Conservation (phyloP, 1,284 basidiomycete species). For the Ustilago nuda region DNA sequence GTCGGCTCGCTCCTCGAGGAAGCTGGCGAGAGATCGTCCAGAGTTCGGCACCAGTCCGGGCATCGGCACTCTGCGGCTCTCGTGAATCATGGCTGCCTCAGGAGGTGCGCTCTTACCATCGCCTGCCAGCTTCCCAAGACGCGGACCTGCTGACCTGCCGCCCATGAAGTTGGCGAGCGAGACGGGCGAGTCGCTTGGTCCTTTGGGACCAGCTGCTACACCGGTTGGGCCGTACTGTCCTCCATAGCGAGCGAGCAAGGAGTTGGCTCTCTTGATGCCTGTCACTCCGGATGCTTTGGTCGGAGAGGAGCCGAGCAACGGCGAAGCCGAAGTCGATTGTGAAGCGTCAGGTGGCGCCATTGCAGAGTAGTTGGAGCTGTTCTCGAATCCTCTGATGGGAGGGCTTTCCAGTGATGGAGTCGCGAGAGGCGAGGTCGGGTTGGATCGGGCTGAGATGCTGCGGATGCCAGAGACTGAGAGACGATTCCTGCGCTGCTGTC, state of each 20-base stretch:
- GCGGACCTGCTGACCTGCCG: slow-evolving; percentile 63
- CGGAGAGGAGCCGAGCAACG: slow-evolving; percentile 43
- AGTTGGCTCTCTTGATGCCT: slow-evolving; percentile 46
- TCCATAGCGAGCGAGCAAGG: slow-evolving; percentile 63
- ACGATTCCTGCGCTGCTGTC: slow-evolving; percentile 42
- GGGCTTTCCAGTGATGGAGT: slow-evolving; percentile 29
- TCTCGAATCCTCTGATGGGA: slow-evolving; percentile 8
- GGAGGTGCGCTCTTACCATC: slow-evolving; percentile 63
- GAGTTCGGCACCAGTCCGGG: slow-evolving; percentile 51
- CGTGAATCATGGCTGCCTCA: slow-evolving; percentile 59
- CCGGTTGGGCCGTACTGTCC: slow-evolving; percentile 67
- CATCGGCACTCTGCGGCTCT: slow-evolving; percentile 43
- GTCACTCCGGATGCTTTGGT: slow-evolving; percentile 41
- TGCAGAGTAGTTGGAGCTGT: background rate
- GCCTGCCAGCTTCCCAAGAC: slow-evolving; percentile 63
- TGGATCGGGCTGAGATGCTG: slow-evolving; percentile 37
- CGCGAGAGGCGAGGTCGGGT: slow-evolving; percentile 36
- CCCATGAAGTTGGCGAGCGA: slow-evolving; percentile 68
- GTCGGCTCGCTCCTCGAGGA: slow-evolving; percentile 59
- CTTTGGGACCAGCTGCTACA: slow-evolving; percentile 48
- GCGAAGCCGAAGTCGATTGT: slow-evolving; percentile 25
- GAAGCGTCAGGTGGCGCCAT: slow-evolving; percentile 37
- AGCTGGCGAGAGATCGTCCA: slow-evolving; percentile 58
- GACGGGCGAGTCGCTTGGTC: slow-evolving; percentile 44
- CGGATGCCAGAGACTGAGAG: slow-evolving; percentile 43